A percentile compares a stretch with the other conserved stretches of the same genome.
phyloP scores from a whole-genome alignment of 768 basidiomycete genomes.

The Mrakia blollopis region DNA sequence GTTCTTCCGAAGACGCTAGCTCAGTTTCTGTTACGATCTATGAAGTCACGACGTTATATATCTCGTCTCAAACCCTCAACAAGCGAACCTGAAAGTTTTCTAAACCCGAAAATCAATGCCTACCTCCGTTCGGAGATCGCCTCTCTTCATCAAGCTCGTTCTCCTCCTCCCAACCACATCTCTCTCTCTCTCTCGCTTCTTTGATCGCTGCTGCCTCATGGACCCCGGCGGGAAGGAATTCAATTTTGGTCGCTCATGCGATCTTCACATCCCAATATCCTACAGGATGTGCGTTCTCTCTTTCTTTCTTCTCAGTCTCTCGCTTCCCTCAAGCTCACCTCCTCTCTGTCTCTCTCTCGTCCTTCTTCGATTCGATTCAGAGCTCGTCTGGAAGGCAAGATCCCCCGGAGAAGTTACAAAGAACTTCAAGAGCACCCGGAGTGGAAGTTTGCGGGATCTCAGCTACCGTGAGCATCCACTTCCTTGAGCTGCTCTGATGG shows the following conservation, averaged over 20 bases:
- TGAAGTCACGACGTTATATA: not conserved
- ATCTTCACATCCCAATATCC: conserved; percentile 14
- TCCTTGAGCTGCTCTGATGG: not conserved
- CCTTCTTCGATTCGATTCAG: conserved; percentile 30
- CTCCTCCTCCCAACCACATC: conserved; percentile 6
- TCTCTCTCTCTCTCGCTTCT: not conserved
- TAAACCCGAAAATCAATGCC: not conserved
- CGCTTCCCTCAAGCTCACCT: not conserved
- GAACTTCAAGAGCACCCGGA: conserved; percentile 80
- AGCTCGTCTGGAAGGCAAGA: conserved; percentile 63
- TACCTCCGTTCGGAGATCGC: not conserved
- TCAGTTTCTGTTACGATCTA: not conserved
- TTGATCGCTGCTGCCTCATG: no score
- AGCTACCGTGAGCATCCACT: conserved; percentile 58
- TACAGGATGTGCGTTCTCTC: conserved; percentile 15
- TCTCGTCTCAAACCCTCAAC: not conserved
- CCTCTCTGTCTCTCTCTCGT: not conserved
- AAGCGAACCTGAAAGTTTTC: not conserved
- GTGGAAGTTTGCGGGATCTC: conserved; percentile 73
- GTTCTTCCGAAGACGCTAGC: not conserved
- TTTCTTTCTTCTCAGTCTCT: no score
- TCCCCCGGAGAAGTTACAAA: conserved; percentile 65
- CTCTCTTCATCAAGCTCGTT: not conserved
- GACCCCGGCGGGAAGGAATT: conserved; percentile 22
- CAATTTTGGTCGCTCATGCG: conserved; percentile 23